Base-by-base conservation (phyloP, 768 basidiomycete genomes). In the Hebeloma cylindrosporum region DNA sequence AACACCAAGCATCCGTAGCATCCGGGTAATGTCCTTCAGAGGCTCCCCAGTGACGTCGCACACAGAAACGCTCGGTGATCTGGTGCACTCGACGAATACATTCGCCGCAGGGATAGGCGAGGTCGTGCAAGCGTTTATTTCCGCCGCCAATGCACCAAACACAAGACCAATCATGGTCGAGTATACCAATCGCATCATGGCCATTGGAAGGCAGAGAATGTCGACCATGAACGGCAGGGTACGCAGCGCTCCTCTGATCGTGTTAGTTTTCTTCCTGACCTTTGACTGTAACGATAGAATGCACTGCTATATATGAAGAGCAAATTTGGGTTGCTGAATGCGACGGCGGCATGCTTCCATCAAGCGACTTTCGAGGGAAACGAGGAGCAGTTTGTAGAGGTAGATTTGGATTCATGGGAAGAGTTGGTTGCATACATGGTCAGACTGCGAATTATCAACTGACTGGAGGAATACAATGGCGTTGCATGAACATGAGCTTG, bases 351-450 rank as follows among this genome's bases (percentile, higher is more conserved):
- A 38, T 33, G 65, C 22, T 62, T 59, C 39, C 31, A 67, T 29
- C 54, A 66, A 40, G 65, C 59, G 5, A 47, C 54, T 40, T 62
- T 62, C 48, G 45, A 62, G 22, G 59, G 54, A 8, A 59, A 54
- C 20, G 51, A 54, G 10, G 60, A 58, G 4, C 40, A 47, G 25
- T 68, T 57, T 45, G 60, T 63, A 6, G 62, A 63, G 52, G 54
- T 67, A n/a, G 68, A 68, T 41, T 41, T 67, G 54, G 67, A 70
- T 50, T 60, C 64, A 35, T 67, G 68, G 66, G 68, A 68, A 50
- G 68, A 70, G 46, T 48, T 67, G 20, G 61, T 64, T 11, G 55
- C 55, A 18, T 53, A 59, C 36, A 62, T 69, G 32, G 47, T 56
- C 32, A 56, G 47, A 50, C 45, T 66, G 40, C 54, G 58, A 50